phyloP scores from a whole-genome alignment of 1,139 yeast species.

The Kodamaea plutei region DNA sequence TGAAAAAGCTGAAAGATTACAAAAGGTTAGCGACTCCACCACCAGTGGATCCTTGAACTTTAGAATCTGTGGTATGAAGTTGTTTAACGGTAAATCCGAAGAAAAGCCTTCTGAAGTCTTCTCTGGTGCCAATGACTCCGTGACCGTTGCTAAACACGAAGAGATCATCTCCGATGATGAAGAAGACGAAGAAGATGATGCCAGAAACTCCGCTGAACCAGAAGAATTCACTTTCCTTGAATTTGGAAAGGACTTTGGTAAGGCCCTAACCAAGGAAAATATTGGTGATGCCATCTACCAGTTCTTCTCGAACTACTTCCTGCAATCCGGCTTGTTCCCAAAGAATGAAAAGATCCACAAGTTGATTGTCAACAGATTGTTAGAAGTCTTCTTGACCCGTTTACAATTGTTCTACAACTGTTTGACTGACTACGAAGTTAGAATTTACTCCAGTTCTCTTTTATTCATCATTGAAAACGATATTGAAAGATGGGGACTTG shows the following conservation, averaged over 20 bases:
- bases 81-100: slow-evolving; percentile 25
- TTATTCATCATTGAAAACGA: slow-evolving; percentile 75
- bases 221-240: slow-evolving; percentile 32
- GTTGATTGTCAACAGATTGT: slow-evolving; percentile 23
- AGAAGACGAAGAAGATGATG: slow-evolving; percentile 13
- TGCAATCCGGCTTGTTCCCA: slow-evolving; percentile 1
- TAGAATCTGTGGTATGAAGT: slow-evolving; percentile 87
- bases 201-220: too few relatives aligned
- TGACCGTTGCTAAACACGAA: slow-evolving; percentile 11
- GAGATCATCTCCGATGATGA: slow-evolving; percentile 8
- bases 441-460: slow-evolving; percentile 72
- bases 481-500: slow-evolving; percentile 38
- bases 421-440: slow-evolving; percentile 54
- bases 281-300: slow-evolving; percentile 46
- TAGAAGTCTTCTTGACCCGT: slow-evolving; percentile 48
- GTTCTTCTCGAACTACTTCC: slow-evolving; percentile 40
- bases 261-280: slow-evolving; percentile 45
- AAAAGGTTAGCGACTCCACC: slow-evolving; percentile 60
- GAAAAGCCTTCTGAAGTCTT: slow-evolving; percentile 8
- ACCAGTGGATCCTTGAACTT: slow-evolving; percentile 76
- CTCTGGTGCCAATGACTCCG: slow-evolving; percentile 12
- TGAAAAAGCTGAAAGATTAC: slow-evolving; percentile 62
- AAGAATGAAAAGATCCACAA: slow-evolving; percentile 14
- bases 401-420: slow-evolving; percentile 64
- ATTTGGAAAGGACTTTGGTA: slow-evolving; percentile 70